Evolutionary conservation across 306 rosid species (phyloP), one percentile per base, ranked within the genome.

Genomic region (Fragaria vesca): DNA sequence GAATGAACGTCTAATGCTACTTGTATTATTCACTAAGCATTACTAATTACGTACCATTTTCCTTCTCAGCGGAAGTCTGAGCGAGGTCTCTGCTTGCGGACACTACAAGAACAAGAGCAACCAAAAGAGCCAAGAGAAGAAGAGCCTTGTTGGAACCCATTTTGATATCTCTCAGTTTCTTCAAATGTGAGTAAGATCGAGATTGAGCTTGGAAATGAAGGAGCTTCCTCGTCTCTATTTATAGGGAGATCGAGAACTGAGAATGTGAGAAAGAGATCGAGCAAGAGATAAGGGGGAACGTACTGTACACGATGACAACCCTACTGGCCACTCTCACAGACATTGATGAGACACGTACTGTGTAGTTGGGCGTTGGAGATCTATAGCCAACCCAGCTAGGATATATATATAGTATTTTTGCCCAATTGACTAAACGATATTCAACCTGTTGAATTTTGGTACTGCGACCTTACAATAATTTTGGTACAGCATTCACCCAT

Each of bases 101-200:
- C 26, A 66, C 70, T 43, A 66, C 26, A 36, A 66, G 26, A 36
- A 66, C 70, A 66, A 66, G 70, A 66, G 70, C 70, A 66, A 66
- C 70, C 9, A 66, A 36, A 34, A 66, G 26, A 34, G 70, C 15
- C 47, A 66, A 7, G 47, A 66, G 70, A 66, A 66, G 70, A 66
- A 66, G 10, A 66, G 47, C 70, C 47, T 30, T 66, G 70, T 66
- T 36, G 46, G 47, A 66, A 36, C 26, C 12, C 70, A 66, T 66
- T 66, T 66, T 15, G 13, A 30, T 30, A 63, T 63, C n/a, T 63
- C n/a, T 63, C 2, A 62, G 68, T 32, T 63, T 63, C 11, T 63
- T 13, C 43, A 63, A 30, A 63, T 32, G 68, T 15, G 18, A 63
- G 20, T 16, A 6, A 2, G 47, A 34, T 65, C 45, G 70, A 17